phyloP scores from a whole-genome alignment of 2,329 filamentous ascomycete species.

The Apiospora marii region DNA sequence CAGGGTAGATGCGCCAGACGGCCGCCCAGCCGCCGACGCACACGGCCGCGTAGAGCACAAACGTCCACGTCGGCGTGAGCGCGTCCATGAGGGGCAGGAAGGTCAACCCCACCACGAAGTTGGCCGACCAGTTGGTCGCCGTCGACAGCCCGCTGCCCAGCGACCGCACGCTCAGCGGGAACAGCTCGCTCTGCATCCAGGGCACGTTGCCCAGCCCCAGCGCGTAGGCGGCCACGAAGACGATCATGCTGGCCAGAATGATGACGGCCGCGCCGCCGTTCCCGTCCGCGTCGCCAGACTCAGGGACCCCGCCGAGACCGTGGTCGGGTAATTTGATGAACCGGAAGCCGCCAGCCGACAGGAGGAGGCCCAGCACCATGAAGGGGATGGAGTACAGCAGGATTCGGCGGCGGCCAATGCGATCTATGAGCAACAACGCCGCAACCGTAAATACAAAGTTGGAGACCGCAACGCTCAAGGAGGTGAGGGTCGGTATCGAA shows the following conservation, averaged over 20 bases:
- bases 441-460: conserved; percentile 83
- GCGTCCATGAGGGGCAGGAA: conserved; percentile 88
- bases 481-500: conserved; percentile 78
- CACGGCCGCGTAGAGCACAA: conserved; percentile 78
- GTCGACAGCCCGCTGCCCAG: conserved; percentile 78
- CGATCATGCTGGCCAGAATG: conserved; percentile 78
- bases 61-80: conserved; percentile 78
- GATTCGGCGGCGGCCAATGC: conserved; percentile 79
- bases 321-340: conserved; percentile 58
- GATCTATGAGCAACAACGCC: conserved; percentile 80
- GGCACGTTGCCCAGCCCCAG: conserved; percentile 90
- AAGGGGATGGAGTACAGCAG: conserved; percentile 84
- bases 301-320: not conserved
- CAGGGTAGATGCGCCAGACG: conserved; percentile 82
- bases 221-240: conserved; percentile 88
- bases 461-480: conserved; percentile 80
- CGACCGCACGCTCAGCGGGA: conserved; percentile 77
- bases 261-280: conserved; percentile 49
- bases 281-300: not conserved
- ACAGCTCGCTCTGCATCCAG: conserved; percentile 96
- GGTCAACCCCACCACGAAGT: conserved; percentile 84
- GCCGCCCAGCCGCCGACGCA: conserved; percentile 73
- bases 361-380: conserved; percentile 77
- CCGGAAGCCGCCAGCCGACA: conserved; percentile 77
- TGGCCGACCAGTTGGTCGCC: conserved; percentile 85